Base-by-base conservation (phyloP, 768 basidiomycete genomes). In the Fomitopsis pulvina region DNA sequence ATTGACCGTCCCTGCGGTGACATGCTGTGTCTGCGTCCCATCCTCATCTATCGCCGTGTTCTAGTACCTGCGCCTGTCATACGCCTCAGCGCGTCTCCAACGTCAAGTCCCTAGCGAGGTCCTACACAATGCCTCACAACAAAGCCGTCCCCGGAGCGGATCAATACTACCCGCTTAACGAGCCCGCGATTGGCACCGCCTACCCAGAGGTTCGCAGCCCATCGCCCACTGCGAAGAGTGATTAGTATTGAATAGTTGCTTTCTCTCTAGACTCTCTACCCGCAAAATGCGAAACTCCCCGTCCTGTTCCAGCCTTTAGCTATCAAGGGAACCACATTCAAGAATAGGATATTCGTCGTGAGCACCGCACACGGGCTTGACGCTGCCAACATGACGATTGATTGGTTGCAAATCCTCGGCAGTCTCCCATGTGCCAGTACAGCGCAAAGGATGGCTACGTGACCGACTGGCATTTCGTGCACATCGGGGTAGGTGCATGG, bases 371-470 rank as follows among this genome's bases (percentile, higher is more conserved):
- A n/a, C n/a, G n/a, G n/a, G n/a, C n/a, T n/a, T n/a, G n/a, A n/a
- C n/a, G n/a, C n/a, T n/a, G n/a, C n/a, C n/a, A n/a, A n/a, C n/a
- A n/a, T n/a, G n/a, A n/a, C n/a, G 12, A 11, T 50, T 18, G 39
- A 14, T 40, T n/a, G n/a, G n/a, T n/a, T n/a, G n/a, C n/a, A n/a
- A 24, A 22, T 46, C 37, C 25, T 45, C 39, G 41, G 8, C 53
- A 83, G 82, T 69, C 85, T 10, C 86, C 85, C 2, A 90, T 91
- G 88, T 91, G 89, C 63, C 82, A 85, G 65, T 92, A 92, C 67
- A 85, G 82, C 50, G 73, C 81, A 8, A 77, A 85, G 40, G 68
- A 82, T 45, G 89, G 89, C 0, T 80, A 86, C 57, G 79, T 81
- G 3, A 89, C 88, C 1, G 85, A 90, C 54, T 91, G 84, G 81